Evolutionary conservation across 2,329 filamentous ascomycete genomes (phyloP).

Genomic region (Clarireedia monteithiana): DNA sequence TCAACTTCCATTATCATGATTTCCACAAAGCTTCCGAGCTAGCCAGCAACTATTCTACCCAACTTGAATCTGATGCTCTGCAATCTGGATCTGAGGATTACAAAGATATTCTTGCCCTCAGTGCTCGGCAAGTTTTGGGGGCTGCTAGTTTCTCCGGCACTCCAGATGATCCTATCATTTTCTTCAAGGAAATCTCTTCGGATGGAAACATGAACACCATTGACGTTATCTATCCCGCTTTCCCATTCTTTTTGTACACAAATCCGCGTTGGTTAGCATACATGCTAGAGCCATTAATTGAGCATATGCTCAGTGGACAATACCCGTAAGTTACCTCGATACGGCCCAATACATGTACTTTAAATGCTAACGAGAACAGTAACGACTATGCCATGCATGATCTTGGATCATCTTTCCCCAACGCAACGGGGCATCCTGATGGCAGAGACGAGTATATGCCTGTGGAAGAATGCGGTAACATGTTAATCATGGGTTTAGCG

Average conservation of each 20-base stretch:
- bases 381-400: constrained; percentile 78
- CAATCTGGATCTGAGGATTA: constrained; percentile 68
- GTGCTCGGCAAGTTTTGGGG: constrained; percentile 72
- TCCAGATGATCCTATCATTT: constrained; percentile 63
- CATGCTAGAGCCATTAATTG: constrained; percentile 69
- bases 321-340: constrained; percentile 46
- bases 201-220: constrained; percentile 82
- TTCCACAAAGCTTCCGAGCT: constrained; percentile 55
- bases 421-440: constrained; percentile 64
- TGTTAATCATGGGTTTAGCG: constrained; percentile 67
- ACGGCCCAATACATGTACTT: no score
- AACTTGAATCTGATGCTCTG: constrained; percentile 63
- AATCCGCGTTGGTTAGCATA: constrained; percentile 76
- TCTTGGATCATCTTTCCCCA: constrained; percentile 64
- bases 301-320: constrained; percentile 74
- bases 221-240: constrained; percentile 80
- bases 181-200: constrained; percentile 80
- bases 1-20: constrained; percentile 71
- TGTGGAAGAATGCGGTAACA: constrained; percentile 58
- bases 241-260: constrained; percentile 81
- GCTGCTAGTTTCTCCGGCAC: constrained; percentile 70
- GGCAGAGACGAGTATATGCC: constrained; percentile 60
- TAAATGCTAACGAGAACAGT: constrained; percentile 3
- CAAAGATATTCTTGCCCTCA: constrained; percentile 68
- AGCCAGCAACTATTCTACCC: constrained; percentile 65